Evolutionary conservation across 2,329 filamentous ascomycete genomes (phyloP).

Genomic region (Leptographium procerum): DNA sequence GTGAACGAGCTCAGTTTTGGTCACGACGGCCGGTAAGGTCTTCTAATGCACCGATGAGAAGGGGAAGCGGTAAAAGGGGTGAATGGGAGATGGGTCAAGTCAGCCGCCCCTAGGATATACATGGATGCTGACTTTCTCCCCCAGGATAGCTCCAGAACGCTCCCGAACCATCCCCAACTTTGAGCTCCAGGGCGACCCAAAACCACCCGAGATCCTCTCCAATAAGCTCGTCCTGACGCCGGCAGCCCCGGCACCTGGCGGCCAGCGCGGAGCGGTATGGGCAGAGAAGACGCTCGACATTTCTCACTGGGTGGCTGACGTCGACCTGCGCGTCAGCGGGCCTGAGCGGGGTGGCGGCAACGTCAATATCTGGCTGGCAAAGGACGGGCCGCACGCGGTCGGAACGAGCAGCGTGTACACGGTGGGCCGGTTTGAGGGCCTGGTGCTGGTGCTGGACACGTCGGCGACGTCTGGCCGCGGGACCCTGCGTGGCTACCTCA

Average conservation of each 20-base stretch:
- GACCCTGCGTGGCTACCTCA: constrained; percentile 82
- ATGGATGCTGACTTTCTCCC: constrained; percentile 4
- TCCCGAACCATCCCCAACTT: constrained; percentile 43
- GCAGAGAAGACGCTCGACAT: constrained; percentile 50
- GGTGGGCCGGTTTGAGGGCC: constrained; percentile 74
- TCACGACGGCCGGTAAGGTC: constrained; percentile 46
- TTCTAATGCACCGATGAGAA: background rate
- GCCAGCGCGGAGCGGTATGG: constrained; percentile 77
- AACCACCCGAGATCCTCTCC: constrained; percentile 56
- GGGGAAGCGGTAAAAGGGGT: too few species aligned
- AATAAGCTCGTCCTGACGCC: constrained; percentile 90
- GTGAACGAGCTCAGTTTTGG: constrained; percentile 72
- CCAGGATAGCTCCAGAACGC: constrained; percentile 53
- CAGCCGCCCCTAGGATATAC: too few species aligned
- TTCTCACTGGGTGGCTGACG: constrained; percentile 66
- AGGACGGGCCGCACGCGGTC: constrained; percentile 52
- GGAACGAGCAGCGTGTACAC: constrained; percentile 74
- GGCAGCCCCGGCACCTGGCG: constrained; percentile 69
- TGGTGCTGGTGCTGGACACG: constrained; percentile 76
- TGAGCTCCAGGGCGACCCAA: constrained; percentile 40
- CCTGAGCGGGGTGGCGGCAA: constrained; percentile 79
- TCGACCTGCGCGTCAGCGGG: constrained; percentile 80
- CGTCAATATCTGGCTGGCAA: constrained; percentile 84
- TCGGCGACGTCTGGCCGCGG: constrained; percentile 58
- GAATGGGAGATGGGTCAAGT: too few species aligned